Base-by-base conservation (phyloP, 31 red algal genomes). In the Porphyra umbilicalis region DNA sequence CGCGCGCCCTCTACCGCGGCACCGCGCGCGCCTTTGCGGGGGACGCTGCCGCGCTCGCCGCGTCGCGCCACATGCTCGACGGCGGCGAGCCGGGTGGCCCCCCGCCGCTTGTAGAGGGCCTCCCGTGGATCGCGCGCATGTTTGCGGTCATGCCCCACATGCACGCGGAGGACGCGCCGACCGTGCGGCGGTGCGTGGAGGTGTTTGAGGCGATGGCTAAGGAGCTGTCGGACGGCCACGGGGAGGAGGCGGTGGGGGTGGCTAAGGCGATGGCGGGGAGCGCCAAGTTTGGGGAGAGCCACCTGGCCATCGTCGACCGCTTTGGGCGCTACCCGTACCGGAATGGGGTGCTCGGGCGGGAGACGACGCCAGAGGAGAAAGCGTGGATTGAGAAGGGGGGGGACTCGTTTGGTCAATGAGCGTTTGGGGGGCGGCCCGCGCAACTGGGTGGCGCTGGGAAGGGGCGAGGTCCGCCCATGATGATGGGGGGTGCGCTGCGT, bases 1-100 rank as follows among this genome's bases (percentile, higher is more conserved):
- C 95, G 77, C 85, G 95, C 44, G 90, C 89, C 37, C 94, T 98
- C 34, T 98, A 79, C 81, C 82, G 95, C 32, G 88, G 92, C 34
- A 82, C 82, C 35, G 89, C 83, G 75, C 78, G 86, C n/a, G 95
- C 95, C 16, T 98, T 89, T 76, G 33, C 85, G 35, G 90, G 88
- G 37, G 95, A 98, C 87, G 76, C 75, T 13, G 86, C 85, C 35
- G 74, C 87, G 33, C 81, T 32, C 18, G 39, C 80, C 18, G 37
- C 91, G n/a, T 81, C 89, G 16, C 10, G 75, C 29, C 57, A 44
- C n/a, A 36, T 94, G 36, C 37, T 98, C 75, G 57, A 76, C 8
- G 74, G 79, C 36, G 86, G 91, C 86, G n/a, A n/a, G n/a, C n/a
- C n/a, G n/a, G n/a, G n/a, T n/a, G n/a, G n/a, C n/a, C n/a, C n/a